These are phyloP conservation scores for Zygoascus tannicola DNA, from an alignment of 805 yeast genomes.

Conservation along the genomic window DNA sequence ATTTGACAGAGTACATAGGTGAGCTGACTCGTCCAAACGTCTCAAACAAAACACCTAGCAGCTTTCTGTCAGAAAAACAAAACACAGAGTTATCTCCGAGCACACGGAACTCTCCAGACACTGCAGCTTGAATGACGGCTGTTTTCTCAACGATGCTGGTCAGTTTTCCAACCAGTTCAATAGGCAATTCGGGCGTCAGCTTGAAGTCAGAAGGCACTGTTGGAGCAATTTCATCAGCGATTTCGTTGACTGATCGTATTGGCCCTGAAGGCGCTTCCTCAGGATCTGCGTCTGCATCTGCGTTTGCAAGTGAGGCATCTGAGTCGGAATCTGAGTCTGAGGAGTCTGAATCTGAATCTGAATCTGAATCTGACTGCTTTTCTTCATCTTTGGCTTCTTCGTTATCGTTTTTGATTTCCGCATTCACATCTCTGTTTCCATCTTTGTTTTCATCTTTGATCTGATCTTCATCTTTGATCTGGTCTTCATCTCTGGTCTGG, in stretches of 20 bases:
- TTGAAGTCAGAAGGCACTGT: slow-evolving; percentile 56
- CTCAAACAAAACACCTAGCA: slow-evolving; percentile 75
- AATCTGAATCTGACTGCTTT: slow-evolving; percentile 15
- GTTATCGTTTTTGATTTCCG: no score
- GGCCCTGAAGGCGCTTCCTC: slow-evolving; percentile 29
- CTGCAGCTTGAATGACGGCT: slow-evolving; percentile 57
- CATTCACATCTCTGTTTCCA: no score
- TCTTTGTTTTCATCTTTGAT: no score
- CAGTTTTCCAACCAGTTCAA: slow-evolving; percentile 64
- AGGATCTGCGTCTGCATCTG: slow-evolving; percentile 7
- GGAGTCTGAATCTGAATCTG: slow-evolving; percentile 19
- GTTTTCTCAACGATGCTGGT: slow-evolving; percentile 62
- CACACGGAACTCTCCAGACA: slow-evolving; percentile 78
- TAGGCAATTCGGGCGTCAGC: slow-evolving; percentile 50
- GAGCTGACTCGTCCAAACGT: slow-evolving; percentile 79
- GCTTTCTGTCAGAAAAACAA: slow-evolving; percentile 60
- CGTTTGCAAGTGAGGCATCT: slow-evolving; percentile 10
- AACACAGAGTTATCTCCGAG: slow-evolving; percentile 66
- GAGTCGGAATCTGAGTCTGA: slow-evolving; percentile 22
- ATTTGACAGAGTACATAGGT: slow-evolving; percentile 73
- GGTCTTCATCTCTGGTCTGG: slow-evolving; percentile 2
- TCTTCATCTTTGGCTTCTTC: no score
- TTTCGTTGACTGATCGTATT: slow-evolving; percentile 70
- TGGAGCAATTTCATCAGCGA: slow-evolving; percentile 57
- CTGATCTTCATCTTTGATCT: slow-evolving; percentile 2